Evolutionary conservation across 495 filamentous ascomycete genomes (phyloP), one percentile per base, ranked within the genome.

Genomic region (Talaromyces proteolyticus): DNA sequence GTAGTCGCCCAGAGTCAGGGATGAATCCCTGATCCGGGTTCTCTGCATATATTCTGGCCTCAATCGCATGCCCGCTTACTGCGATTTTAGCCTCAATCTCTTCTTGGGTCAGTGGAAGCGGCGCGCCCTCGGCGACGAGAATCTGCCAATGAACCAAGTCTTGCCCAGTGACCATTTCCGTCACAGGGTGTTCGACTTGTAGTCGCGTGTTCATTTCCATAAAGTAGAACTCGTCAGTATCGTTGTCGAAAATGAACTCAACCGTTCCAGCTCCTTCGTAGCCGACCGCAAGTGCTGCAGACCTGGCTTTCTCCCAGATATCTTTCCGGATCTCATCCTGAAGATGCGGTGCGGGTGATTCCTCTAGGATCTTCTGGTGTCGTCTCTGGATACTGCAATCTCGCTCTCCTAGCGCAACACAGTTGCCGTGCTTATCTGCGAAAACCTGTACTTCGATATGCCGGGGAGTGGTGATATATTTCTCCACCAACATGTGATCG

Each of bases 181-280:
- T 97, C 18, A 97, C 93, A 7, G 93, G 94, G 57, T 99, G 93
- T 66, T 98, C 93, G 19, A 98, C 93, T 63, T 98, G 93, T 7
- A 98, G 75, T 45, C 93, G 79, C 0, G 93, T 96, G 69, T 98
- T 98, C 93, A 97, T 97, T 68, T 98, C 93, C 93, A 98, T 97
- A 68, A 99, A 99, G 73, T 89, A 99, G 67, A 97, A 97, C 40
- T 91, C 77, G 6, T 86, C 88, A 0, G 85, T 85, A 52, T 96
- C 94, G 58, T 93, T 94, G 72, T 99, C 94, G 50, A 99, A 91
- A 51, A 99, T 99, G 65, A 96, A 98, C 63, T 99, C 93, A 5
- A 99, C 93, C 0, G 93, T 99, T 3, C 93, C 93, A 18, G 93
- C 93, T 18, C 93, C 94, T 58, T 94, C 88, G 58, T 99, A 99